Evolutionary conservation across 176 grass and related monocot genomes (phyloP).

Genomic region (Avena sativa): DNA sequence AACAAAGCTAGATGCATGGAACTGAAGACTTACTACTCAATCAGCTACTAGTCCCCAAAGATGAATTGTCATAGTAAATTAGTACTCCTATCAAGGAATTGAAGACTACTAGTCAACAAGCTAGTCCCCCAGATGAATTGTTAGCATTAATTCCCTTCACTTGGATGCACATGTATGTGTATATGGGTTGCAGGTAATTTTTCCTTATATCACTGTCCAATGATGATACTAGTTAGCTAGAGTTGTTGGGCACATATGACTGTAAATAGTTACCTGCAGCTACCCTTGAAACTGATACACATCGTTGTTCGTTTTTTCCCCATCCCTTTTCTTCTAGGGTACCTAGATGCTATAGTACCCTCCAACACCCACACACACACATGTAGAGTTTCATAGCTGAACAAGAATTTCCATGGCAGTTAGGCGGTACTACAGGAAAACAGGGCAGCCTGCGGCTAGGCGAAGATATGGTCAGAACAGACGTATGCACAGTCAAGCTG

Average conservation of each 20-base stretch:
- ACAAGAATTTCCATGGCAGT: slow-evolving; percentile 47
- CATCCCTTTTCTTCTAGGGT: not conserved
- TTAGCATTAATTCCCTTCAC: slow-evolving; percentile 22
- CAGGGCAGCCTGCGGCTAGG: slow-evolving; percentile 26
- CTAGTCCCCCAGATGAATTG: not conserved
- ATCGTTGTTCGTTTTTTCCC: not conserved
- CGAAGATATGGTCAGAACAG: slow-evolving; percentile 46
- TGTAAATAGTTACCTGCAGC: slow-evolving; percentile 48
- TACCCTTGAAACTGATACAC: slow-evolving; percentile 18
- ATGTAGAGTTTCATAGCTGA: slow-evolving; percentile 42
- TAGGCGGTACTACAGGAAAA: slow-evolving; percentile 56
- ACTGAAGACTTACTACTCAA: slow-evolving; percentile 4
- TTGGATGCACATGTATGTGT: slow-evolving; percentile 12
- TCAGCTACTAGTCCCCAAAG: not conserved
- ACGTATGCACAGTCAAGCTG: slow-evolving; percentile 24
- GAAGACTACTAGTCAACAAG: not conserved
- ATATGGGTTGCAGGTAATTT: not conserved
- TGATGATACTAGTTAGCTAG: slow-evolving; percentile 48
- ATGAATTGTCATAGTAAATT: slow-evolving; percentile 18
- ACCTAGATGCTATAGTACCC: slow-evolving; percentile 22
- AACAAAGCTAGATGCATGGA: slow-evolving; percentile 27
- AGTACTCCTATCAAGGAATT: not conserved
- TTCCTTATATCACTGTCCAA: slow-evolving; percentile 47
- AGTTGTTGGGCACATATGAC: slow-evolving; percentile 46
- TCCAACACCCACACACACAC: not conserved